Conservation (phyloP, 148 eudicot genomes). For the Cornus kousa region DNA sequence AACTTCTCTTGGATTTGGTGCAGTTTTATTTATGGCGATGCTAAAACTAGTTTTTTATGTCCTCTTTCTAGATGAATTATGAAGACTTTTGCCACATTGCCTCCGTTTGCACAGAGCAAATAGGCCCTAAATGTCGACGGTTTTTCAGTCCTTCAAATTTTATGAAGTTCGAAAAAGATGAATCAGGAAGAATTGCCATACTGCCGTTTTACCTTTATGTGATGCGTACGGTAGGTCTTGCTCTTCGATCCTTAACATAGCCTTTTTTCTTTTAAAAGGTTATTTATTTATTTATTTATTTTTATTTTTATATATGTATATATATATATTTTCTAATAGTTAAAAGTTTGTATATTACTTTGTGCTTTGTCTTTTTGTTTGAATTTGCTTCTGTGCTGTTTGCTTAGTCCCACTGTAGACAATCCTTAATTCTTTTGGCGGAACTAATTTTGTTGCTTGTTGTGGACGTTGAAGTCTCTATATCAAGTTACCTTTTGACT, state of each 20-base stretch:
- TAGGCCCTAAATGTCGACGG: slow-evolving; percentile 96
- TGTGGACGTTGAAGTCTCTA: neutral
- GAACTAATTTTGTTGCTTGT: neutral
- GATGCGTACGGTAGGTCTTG: slow-evolving; percentile 82
- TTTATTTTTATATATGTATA: too few species aligned
- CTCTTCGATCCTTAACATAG: slow-evolving; percentile 4
- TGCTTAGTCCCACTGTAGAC: too few species aligned
- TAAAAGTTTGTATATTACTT: neutral
- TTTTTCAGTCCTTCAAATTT: slow-evolving; percentile 98
- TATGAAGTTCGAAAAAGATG: slow-evolving; percentile 99
- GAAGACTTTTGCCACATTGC: slow-evolving; percentile 99
- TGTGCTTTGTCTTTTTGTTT: neutral
- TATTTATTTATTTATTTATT: neutral
- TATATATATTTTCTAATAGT: neutral
- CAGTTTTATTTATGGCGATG: slow-evolving; percentile 5
- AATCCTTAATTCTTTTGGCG: neutral
- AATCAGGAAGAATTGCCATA: slow-evolving; percentile 95
- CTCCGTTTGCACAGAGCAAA: slow-evolving; percentile 96
- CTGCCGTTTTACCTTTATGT: slow-evolving; percentile 97
- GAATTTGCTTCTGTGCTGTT: neutral
- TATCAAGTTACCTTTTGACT: neutral
- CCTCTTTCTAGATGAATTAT: slow-evolving; percentile 79
- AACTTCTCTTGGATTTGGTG: neutral
- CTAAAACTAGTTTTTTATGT: slow-evolving; percentile 13
- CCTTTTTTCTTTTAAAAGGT: neutral